Evolutionary conservation across 208 protist genomes (phyloP).

Genomic region (Polymyxa betae): DNA sequence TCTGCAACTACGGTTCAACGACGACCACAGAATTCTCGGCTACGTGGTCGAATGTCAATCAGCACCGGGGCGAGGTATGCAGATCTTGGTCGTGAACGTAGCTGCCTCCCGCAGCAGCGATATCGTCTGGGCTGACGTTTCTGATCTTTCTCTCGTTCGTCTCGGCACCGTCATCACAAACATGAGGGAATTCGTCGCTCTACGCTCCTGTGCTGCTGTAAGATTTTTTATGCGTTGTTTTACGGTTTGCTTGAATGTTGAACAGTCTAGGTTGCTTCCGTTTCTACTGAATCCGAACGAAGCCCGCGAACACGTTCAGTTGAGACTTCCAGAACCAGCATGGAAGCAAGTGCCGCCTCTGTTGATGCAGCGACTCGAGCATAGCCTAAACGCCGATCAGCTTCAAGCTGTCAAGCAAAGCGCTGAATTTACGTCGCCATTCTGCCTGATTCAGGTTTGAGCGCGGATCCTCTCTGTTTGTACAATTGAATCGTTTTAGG

Average conservation of each 20-base stretch:
- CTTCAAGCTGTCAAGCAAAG: conserved; percentile 13
- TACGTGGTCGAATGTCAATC: not conserved
- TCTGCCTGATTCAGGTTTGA: not conserved
- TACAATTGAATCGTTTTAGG: conserved; percentile 53
- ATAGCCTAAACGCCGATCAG: conserved; percentile 34
- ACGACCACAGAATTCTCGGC: not conserved
- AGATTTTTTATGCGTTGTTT: not conserved
- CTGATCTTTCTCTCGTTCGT: not conserved
- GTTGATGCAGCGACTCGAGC: conserved; percentile 33
- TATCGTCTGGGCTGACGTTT: not conserved
- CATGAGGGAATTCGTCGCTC: not conserved
- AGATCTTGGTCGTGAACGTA: not conserved
- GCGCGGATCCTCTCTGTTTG: not conserved
- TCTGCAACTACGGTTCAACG: not conserved
- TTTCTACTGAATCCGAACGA: not conserved
- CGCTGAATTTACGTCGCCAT: conserved; percentile 7
- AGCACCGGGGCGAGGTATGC: no score
- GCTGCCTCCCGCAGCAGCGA: not conserved
- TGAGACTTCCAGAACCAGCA: not conserved
- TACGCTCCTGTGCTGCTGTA: not conserved
- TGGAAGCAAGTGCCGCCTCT: conserved; percentile 32
- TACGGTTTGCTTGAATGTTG: not conserved
- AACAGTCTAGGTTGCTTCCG: not conserved
- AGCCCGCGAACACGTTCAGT: not conserved
- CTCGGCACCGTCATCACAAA: conserved; percentile 8